These are phyloP conservation scores for Uronychia setigera DNA, from an alignment of 73 alveolate species.

Conservation along the genomic window DNA sequence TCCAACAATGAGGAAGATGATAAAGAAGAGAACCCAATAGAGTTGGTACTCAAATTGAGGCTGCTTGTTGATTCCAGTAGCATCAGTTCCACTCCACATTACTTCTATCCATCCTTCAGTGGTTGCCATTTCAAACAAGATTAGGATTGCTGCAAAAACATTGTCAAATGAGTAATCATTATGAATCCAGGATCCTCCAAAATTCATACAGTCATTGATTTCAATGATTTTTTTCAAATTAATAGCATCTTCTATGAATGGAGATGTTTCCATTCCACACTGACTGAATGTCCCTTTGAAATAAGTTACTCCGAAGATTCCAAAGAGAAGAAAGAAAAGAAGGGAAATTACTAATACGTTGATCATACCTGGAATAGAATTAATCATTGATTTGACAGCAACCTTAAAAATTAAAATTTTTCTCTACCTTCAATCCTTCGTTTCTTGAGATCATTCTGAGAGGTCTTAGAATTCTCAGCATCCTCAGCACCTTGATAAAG, in stretches of 20 bases:
- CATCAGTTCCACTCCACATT: conserved; percentile 27
- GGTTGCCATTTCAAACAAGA: conserved; percentile 62
- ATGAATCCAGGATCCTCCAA: conserved; percentile 2
- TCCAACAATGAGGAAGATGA: conserved; percentile 21
- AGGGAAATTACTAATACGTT: conserved; percentile 40
- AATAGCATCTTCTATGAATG: too few relatives aligned
- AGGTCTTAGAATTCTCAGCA: conserved; percentile 1
- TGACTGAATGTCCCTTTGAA: conserved; percentile 40
- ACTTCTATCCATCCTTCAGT: conserved; percentile 73
- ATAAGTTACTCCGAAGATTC: conserved; percentile 32
- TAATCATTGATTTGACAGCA: conserved; percentile 41
- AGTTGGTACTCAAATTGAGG: not conserved
- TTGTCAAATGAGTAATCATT: conserved; percentile 41
- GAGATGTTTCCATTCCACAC: conserved; percentile 6
- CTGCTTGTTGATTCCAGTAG: not conserved
- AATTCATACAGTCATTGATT: not conserved
- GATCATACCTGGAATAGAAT: conserved; percentile 40
- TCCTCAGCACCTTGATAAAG: conserved; percentile 35
- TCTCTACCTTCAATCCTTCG: conserved; percentile 27
- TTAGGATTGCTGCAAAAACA: conserved; percentile 46
- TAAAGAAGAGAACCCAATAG: conserved; percentile 4
- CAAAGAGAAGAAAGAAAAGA: conserved; percentile 48
- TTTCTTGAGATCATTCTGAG: conserved; percentile 1
- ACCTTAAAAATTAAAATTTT: conserved; percentile 18
- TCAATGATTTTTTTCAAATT: too few relatives aligned